These are phyloP conservation scores for Colletotrichum falcatum DNA, from an alignment of 2,329 filamentous ascomycete genomes.

Conservation along the genomic window DNA sequence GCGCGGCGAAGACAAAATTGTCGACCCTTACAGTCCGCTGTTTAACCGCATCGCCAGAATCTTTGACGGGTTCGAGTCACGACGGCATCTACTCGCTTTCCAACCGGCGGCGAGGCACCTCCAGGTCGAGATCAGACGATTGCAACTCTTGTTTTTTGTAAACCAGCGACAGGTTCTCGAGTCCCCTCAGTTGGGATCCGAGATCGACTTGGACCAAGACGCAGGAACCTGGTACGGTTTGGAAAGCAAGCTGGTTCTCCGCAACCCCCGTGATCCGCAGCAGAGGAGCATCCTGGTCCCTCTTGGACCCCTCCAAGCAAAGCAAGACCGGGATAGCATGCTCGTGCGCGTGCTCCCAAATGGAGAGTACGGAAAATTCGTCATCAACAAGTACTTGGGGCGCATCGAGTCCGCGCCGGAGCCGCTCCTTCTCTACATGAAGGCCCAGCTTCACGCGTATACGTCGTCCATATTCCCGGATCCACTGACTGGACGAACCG, in stretches of 20 bases:
- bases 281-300: conserved; percentile 67
- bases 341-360: conserved; percentile 48
- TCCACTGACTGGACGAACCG: conserved; percentile 67
- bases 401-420: conserved; percentile 69
- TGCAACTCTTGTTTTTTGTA: conserved; percentile 67
- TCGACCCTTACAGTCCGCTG: conserved; percentile 61
- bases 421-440: conserved; percentile 64
- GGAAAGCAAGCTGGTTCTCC: conserved; percentile 67
- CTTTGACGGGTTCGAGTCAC: conserved; percentile 63
- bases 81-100: conserved; percentile 56
- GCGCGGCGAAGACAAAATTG: conserved; percentile 49
- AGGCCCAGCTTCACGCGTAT: conserved; percentile 69
- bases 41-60: conserved; percentile 55
- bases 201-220: conserved; percentile 69
- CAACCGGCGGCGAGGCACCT: conserved; percentile 54
- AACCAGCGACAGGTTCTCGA: conserved; percentile 56
- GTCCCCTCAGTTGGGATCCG: conserved; percentile 61
- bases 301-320: conserved; percentile 50
- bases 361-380: conserved; percentile 61
- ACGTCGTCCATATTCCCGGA: conserved; percentile 71
- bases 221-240: conserved; percentile 71
- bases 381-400: conserved; percentile 65
- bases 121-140: conserved; percentile 61
- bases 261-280: conserved; percentile 53
- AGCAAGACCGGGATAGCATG: conserved; percentile 38